Conservation (phyloP, 805 yeast genomes). For the Metschnikowia borealis region DNA sequence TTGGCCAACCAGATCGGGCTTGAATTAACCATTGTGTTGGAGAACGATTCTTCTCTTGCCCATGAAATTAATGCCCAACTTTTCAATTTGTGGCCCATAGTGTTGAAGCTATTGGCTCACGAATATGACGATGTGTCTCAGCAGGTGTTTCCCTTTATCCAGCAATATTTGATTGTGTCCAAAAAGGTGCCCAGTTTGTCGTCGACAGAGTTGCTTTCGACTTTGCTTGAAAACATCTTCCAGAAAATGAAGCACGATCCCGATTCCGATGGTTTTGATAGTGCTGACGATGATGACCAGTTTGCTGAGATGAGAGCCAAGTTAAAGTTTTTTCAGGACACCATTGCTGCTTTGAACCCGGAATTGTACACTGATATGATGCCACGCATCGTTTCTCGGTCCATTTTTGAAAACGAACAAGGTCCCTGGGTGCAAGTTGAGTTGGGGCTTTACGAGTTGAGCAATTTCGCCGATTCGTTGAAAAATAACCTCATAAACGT, state of each 20-base stretch:
- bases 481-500: constrained; percentile 72
- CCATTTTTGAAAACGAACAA: constrained; percentile 13
- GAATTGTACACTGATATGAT: constrained; percentile 58
- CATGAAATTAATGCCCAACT: constrained; percentile 39
- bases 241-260: constrained; percentile 77
- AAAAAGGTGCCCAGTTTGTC: constrained; percentile 47
- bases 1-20: constrained; percentile 68
- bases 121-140: constrained; percentile 86
- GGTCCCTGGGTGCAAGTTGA: constrained; percentile 54
- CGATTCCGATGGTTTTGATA: constrained; percentile 55
- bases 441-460: constrained; percentile 79
- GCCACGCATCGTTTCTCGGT: constrained; percentile 50
- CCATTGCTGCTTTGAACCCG: constrained; percentile 57
- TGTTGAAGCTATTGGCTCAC: constrained; percentile 67
- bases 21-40: constrained; percentile 66
- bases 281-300: constrained; percentile 47
- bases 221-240: constrained; percentile 65
- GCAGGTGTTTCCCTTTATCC: constrained; percentile 78
- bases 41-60: constrained; percentile 44
- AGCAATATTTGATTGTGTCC: constrained; percentile 66
- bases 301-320: constrained; percentile 75
- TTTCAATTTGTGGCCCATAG: constrained; percentile 64
- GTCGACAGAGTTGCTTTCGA: constrained; percentile 50
- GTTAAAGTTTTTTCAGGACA: constrained; percentile 78
- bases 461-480: constrained; percentile 73